Evolutionary conservation across 495 filamentous ascomycete genomes (phyloP).

Genomic region (Annulohypoxylon nitens): DNA sequence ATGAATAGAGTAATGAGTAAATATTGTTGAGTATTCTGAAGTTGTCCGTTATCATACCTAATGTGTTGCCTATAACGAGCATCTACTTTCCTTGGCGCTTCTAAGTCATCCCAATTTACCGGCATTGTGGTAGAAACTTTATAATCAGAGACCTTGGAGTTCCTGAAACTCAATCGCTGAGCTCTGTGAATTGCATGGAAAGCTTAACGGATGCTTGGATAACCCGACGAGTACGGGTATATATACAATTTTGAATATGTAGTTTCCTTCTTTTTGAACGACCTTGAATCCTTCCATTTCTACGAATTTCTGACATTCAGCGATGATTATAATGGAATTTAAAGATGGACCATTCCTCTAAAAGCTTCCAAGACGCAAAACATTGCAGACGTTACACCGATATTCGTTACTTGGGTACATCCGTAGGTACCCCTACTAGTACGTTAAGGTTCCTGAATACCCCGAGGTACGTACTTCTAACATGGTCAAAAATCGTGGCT

Average conservation of each 20-base stretch:
- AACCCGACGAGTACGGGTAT: too few relatives aligned
- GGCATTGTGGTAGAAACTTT: neutral
- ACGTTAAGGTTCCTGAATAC: neutral
- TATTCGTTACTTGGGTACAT: neutral
- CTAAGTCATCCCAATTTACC: neutral
- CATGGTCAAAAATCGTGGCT: slow-evolving; percentile 2
- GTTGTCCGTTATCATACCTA: neutral
- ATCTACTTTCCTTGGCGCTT: neutral
- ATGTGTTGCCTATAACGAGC: neutral
- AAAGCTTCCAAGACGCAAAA: too few relatives aligned
- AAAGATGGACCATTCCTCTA: too few relatives aligned
- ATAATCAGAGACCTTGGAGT: neutral
- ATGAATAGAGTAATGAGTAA: neutral
- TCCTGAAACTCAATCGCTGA: neutral
- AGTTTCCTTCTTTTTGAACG: too few relatives aligned
- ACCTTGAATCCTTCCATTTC: too few relatives aligned
- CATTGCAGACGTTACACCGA: too few relatives aligned
- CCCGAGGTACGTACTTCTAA: neutral
- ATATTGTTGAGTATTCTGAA: neutral
- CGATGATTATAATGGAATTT: too few relatives aligned
- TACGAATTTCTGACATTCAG: too few relatives aligned
- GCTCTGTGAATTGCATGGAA: neutral
- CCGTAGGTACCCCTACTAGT: neutral
- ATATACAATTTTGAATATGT: too few relatives aligned
- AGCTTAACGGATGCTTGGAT: too few relatives aligned